Evolutionary conservation across 345 rosid species (phyloP).

Genomic region (Microthlaspi erraticum): DNA sequence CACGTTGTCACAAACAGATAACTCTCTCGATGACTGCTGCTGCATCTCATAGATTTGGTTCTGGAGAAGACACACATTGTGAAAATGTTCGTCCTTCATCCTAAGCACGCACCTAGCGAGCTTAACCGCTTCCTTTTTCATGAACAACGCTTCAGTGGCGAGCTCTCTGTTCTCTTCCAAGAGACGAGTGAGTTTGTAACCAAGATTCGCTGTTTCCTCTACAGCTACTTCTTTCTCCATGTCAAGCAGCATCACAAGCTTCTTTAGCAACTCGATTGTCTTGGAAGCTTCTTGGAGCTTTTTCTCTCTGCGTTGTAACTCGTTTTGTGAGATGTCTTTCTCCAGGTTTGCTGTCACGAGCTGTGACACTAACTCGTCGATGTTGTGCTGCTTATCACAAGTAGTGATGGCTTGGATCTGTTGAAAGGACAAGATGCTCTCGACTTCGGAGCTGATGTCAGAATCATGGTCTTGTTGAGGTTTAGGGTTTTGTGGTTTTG

Average conservation of each 20-base stretch:
- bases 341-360: conserved; percentile 57
- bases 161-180: conserved; percentile 61
- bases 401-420: not conserved
- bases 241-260: conserved; percentile 65
- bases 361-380: conserved; percentile 45
- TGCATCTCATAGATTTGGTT: conserved; percentile 50
- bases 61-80: conserved; percentile 47
- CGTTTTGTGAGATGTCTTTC: conserved; percentile 44
- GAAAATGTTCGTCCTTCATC: conserved; percentile 66
- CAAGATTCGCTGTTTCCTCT: conserved; percentile 59
- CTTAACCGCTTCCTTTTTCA: conserved; percentile 61
- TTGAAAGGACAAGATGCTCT: conserved; percentile 33
- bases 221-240: conserved; percentile 63
- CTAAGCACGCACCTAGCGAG: conserved; percentile 56
- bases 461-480: conserved; percentile 7
- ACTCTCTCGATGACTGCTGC: conserved; percentile 47
- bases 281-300: conserved; percentile 46
- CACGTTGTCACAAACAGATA: conserved; percentile 22
- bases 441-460: conserved; percentile 18
- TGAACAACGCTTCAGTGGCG: conserved; percentile 50
- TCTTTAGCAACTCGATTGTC: conserved; percentile 63
- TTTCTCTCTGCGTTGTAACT: conserved; percentile 44
- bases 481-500: conserved; percentile 31
- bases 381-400: conserved; percentile 6
- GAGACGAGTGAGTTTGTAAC: conserved; percentile 47